Evolutionary conservation across 306 rosid genomes (phyloP), one percentile per base, ranked within the genome.

Genomic region (Acacia acuminata): DNA sequence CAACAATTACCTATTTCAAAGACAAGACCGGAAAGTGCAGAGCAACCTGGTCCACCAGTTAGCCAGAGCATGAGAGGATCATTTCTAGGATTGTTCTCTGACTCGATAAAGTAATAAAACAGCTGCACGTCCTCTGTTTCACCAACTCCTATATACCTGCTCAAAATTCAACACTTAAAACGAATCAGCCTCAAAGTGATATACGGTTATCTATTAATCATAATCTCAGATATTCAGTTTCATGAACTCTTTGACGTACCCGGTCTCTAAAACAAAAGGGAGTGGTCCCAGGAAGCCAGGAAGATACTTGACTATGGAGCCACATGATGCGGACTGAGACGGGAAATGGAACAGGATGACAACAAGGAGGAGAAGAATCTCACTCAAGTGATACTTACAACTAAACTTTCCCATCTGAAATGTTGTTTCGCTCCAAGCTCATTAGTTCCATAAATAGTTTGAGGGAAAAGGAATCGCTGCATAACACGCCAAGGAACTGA

Each of bases 41-140:
- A 90, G 83, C 98, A 94, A 53, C 92, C 90, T 12, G 97, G 97
- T 10, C 97, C 98, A 2, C 98, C 98, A 2, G 91, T 87, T 16
- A 92, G 87, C 98, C 94, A 94, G 66, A 92, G 82, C 63, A 94
- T 7, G 10, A 94, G 90, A 83, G 97, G 98, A 40, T 89, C 97
- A 3, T 87, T 74, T 24, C 81, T 73, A 1, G 97, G 94, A 60
- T 85, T 86, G 20, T 76, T 87, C 75, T 94, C 32, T 22, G 65
- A 58, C 65, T 58, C 32, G 4, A 58, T 22, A 4, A 58, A 58
- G 14, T 58, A 58, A 90, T 0, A 94, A 73, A 94, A 94, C 0
- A 81, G 73, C 58, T 94, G 89, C 40, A 84, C 88, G 15, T 87
- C 88, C 58, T 92, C 91, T 45, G 79, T 17, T 34, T 92, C 97